Evolutionary conservation across 345 rosid genomes (phyloP).

Genomic region (Populus pruinosa): DNA sequence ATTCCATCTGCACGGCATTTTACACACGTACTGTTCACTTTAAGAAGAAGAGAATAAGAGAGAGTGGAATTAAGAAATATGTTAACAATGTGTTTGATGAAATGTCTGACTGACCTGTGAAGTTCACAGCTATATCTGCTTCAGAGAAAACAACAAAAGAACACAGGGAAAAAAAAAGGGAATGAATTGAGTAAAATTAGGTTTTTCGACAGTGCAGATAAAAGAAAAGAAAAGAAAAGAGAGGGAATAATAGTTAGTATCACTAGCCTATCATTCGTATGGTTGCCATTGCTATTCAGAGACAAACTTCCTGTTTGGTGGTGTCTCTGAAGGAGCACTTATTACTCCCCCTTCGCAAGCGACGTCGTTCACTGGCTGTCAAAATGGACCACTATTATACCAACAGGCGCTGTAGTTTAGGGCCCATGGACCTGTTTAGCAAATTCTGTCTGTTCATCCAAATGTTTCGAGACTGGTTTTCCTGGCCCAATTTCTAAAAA

Average conservation of each 20-base stretch:
- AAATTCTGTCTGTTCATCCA: background rate
- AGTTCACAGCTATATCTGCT: constrained; percentile 92
- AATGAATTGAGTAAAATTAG: background rate
- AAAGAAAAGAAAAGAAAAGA: background rate
- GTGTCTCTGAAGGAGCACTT: background rate
- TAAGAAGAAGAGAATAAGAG: background rate
- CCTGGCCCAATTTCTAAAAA: background rate
- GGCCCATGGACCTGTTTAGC: background rate
- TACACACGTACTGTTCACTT: background rate
- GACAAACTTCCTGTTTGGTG: background rate
- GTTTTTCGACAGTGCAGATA: too few species aligned
- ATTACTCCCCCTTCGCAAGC: too few species aligned
- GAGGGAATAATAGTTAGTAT: background rate
- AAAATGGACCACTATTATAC: background rate
- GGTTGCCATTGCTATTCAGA: constrained; percentile 48
- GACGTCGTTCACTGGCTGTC: background rate
- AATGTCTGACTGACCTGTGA: constrained; percentile 78
- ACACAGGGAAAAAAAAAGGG: background rate
- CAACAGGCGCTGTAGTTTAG: background rate
- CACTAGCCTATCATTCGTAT: constrained; percentile 81
- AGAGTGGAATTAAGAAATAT: background rate
- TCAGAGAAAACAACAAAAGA: background rate
- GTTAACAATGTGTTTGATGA: constrained; percentile 38
- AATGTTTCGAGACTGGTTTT: background rate
- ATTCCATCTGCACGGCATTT: constrained; percentile 64